phyloP scores from a whole-genome alignment of 192 early-diverging fungal species.

The Coemansia sp. region DNA sequence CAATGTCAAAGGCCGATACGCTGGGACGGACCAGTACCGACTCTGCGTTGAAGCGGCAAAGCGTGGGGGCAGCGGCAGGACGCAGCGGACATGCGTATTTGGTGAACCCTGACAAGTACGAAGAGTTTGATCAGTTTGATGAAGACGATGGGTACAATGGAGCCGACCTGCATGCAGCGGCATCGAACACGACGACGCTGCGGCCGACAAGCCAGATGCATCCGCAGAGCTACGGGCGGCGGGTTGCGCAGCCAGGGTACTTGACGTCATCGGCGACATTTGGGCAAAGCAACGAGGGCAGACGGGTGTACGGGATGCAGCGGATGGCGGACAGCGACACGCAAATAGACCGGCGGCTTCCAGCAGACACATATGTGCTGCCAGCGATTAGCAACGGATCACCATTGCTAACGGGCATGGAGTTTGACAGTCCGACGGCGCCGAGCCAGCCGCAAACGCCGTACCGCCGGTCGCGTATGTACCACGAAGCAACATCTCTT shows the following conservation, averaged over 20 bases:
- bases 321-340: constrained; percentile 35
- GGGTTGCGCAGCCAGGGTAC: background rate
- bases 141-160: constrained; percentile 3
- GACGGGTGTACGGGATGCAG: constrained; percentile 25
- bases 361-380: constrained; percentile 20
- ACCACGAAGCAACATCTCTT: background rate
- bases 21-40: constrained; percentile 35
- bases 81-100: constrained; percentile 41
- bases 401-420: constrained; percentile 30
- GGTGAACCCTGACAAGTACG: constrained; percentile 35
- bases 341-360: constrained; percentile 12
- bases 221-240: constrained; percentile 13
- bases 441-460: background rate
- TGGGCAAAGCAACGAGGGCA: background rate
- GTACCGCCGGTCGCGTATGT: constrained; percentile 3
- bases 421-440: constrained; percentile 22
- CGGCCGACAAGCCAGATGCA: constrained; percentile 37
- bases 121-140: constrained; percentile 1
- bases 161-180: constrained; percentile 29
- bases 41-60: constrained; percentile 26
- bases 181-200: constrained; percentile 48
- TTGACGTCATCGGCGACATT: constrained; percentile 8
- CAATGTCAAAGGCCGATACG: constrained; percentile 53
- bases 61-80: constrained; percentile 8
- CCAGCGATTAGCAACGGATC: constrained; percentile 40